Percentiles rank a stretch among this genome's conserved stretches.
phyloP scores from a whole-genome alignment of 2,329 filamentous ascomycete species.

The Thermoascus crustaceus region DNA sequence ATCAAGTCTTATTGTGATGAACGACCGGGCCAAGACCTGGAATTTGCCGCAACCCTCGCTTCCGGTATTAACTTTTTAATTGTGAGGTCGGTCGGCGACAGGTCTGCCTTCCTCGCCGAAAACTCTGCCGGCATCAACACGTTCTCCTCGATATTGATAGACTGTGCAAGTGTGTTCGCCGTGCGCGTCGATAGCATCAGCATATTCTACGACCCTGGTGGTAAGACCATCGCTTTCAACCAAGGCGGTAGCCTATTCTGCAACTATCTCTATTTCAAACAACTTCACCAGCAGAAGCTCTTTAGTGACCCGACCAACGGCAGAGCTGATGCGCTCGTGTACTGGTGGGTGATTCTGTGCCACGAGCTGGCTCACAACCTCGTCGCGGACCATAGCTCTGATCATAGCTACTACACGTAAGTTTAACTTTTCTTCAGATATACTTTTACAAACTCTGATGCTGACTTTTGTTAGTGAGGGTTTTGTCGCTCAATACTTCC shows the following conservation, averaged over 20 bases:
- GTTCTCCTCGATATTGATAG: constrained; percentile 62
- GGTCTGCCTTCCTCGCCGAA: constrained; percentile 50
- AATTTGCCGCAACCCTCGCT: constrained; percentile 59
- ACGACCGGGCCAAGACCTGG: constrained; percentile 63
- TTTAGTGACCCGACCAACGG: constrained; percentile 31
- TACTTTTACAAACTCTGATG: constrained; percentile 1
- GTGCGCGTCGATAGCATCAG: constrained; percentile 63
- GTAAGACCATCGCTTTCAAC: constrained; percentile 89
- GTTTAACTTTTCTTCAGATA: constrained; percentile 4
- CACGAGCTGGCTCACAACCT: constrained; percentile 96
- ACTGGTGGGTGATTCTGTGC: constrained; percentile 94
- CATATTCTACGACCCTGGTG: constrained; percentile 75
- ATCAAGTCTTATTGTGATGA: constrained; percentile 80
- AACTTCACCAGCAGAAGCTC: constrained; percentile 58
- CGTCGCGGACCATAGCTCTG: constrained; percentile 65
- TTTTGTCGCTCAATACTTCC: constrained; percentile 70
- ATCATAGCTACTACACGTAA: constrained; percentile 69
- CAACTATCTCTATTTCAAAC: constrained; percentile 79
- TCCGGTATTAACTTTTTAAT: constrained; percentile 69
- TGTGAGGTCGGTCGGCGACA: constrained; percentile 45
- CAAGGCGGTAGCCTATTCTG: constrained; percentile 80
- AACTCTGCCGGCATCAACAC: constrained; percentile 57
- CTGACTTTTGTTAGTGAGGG: constrained; percentile 49
- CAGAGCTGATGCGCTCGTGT: constrained; percentile 62
- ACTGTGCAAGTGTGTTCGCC: constrained; percentile 64